Percentiles rank a stretch among this genome's conserved stretches.
Evolutionary conservation across 2,329 filamentous ascomycete species (phyloP).

Genomic region (Gremmenia infestans): DNA sequence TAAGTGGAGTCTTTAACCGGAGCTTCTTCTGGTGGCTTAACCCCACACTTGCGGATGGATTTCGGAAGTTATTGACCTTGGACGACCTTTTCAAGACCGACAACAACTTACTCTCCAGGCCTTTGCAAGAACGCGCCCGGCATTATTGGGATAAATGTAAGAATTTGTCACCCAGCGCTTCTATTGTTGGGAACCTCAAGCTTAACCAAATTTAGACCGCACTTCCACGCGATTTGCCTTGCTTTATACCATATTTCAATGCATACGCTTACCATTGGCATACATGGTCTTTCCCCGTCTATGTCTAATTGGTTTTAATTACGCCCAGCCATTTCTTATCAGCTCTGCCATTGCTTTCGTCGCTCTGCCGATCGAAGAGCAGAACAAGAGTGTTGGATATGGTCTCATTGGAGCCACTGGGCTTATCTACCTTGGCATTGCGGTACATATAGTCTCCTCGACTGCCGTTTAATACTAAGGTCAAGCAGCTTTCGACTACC

Average conservation of each 20-base stretch:
- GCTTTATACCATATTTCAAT: conserved; percentile 10
- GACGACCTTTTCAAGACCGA: conserved; percentile 27
- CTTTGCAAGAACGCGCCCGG: conserved; percentile 6
- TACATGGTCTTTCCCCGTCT: conserved; percentile 19
- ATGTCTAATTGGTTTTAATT: conserved; percentile 22
- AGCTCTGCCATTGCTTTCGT: conserved; percentile 10
- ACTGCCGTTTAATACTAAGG: neutral
- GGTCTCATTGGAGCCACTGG: conserved; percentile 19
- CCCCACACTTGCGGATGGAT: conserved; percentile 31
- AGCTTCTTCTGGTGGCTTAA: conserved; percentile 37
- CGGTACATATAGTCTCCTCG: conserved; percentile 1
- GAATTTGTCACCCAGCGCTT: neutral
- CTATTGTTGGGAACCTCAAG: neutral
- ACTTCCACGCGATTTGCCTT: conserved; percentile 12
- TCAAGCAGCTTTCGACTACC: conserved; percentile 15
- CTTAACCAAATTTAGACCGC: conserved; percentile 7
- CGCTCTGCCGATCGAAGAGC: neutral
- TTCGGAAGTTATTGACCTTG: conserved; percentile 26
- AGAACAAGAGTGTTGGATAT: conserved; percentile 17
- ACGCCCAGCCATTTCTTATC: conserved; percentile 23
- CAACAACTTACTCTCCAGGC: conserved; percentile 11
- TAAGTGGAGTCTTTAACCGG: conserved; percentile 31
- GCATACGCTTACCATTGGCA: conserved; percentile 12
- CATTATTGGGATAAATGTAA: conserved; percentile 14
- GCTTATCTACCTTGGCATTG: conserved; percentile 21